Base-by-base conservation (phyloP, 1,284 basidiomycete genomes). In the Vanrija sp. region DNA sequence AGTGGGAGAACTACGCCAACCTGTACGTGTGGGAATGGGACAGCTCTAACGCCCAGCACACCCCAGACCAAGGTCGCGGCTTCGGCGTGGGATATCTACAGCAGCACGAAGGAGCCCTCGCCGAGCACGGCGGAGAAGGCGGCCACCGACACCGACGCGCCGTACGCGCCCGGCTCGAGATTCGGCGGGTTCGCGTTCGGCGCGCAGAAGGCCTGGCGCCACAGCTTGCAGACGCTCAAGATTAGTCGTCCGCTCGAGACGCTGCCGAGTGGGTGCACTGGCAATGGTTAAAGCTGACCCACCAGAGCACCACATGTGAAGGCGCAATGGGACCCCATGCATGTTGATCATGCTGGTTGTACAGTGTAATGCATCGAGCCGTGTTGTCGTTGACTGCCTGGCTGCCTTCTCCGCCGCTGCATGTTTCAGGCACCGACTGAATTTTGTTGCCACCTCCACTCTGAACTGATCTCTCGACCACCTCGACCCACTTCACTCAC, bases 111-210 rank as follows among this genome's bases (percentile, higher is more conserved):
- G 8, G 5, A 36, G 31, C 15, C 31, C 2, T 31, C 31, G 10
- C 31, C 31, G 6, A 31, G 1, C 2, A 9, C 31, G 9, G 31
- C 31, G 12, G 31, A 31, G 10, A 31, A 31, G 31, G 31, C 9
- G 31, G 31, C 9, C 31, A 14, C 12, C 31, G 31, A 15, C 10
- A 16, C 25, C 16, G 16, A 36, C 8, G 27, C 12, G 15, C 19
- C 8, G 3, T 42, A 25, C 16, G 43, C 19, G 2, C 67, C 66
- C n/a, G 71, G 71, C 5, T 61, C 62, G 6, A 54, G 60, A 41
- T 73, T 73, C 49, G 70, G 71, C n/a, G 83, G 83, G 1, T 82
- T 82, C 67, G 87, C 88, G 2, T 91, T 89, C 57, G 88, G 88
- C 19, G 78, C 84, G 48, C 84, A 88, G 69, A 31, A 31, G 31